Evolutionary conservation across 371 early-diverging fungal species (phyloP).

Genomic region (Mortierella sp.): DNA sequence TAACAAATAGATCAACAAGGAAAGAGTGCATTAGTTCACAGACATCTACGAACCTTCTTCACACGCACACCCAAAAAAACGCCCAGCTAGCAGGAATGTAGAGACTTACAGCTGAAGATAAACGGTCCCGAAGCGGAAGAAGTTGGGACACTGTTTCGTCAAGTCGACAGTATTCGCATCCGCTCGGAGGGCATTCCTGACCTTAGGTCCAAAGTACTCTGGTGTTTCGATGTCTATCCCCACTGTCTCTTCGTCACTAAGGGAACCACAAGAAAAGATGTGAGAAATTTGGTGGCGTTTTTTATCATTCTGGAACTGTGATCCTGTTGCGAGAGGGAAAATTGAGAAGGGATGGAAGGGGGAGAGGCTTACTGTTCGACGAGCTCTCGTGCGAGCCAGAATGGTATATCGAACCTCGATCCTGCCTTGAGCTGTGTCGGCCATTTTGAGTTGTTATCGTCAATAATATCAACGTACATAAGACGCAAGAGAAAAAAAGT

Average conservation of each 20-base stretch:
- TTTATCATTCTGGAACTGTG: neutral
- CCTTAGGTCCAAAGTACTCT: conserved; percentile 62
- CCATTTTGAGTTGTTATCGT: neutral
- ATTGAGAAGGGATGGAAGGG: neutral
- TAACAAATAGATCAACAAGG: neutral
- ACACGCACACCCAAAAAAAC: neutral
- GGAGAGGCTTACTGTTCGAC: conserved; percentile 54
- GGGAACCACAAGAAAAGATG: neutral
- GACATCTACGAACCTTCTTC: neutral
- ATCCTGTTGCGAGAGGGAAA: neutral
- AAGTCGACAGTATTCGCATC: conserved; percentile 64
- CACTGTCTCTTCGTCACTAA: conserved; percentile 37
- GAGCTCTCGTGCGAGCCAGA: conserved; percentile 66
- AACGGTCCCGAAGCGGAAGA: conserved; percentile 64
- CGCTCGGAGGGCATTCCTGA: conserved; percentile 64
- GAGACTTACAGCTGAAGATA: conserved; percentile 41
- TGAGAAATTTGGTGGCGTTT: conserved; percentile 4
- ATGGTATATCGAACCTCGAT: conserved; percentile 67
- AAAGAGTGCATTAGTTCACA: neutral
- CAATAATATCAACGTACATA: neutral
- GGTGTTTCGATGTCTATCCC: conserved; percentile 64
- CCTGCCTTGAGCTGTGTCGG: conserved; percentile 60
- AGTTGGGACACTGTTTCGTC: conserved; percentile 63
- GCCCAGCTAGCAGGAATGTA: neutral
- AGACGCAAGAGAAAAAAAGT: neutral